Conservation (phyloP, 1,284 basidiomycete genomes). For the Vanrija sp. region DNA sequence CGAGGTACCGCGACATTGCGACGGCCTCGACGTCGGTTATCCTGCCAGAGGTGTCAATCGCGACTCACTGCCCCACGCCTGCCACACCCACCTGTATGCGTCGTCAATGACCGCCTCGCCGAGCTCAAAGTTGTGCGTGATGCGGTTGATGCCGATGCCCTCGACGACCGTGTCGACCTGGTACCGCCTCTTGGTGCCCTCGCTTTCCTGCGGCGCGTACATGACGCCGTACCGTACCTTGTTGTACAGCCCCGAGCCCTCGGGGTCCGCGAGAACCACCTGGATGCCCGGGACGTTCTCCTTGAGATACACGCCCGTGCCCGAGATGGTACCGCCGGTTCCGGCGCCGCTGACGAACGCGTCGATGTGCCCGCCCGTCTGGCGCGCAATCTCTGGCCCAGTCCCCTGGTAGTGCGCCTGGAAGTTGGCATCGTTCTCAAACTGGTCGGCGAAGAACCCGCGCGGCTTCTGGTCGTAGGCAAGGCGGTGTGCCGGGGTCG, state of each 20-base stretch:
- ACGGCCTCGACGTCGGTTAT: constrained; percentile 87
- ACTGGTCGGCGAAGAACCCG: constrained; percentile 83
- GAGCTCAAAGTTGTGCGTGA: constrained; percentile 77
- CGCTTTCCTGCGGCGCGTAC: constrained; percentile 85
- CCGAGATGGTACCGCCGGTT: constrained; percentile 92
- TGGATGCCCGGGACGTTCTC: constrained; percentile 52
- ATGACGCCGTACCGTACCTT: constrained; percentile 92
- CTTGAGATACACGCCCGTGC: constrained; percentile 73
- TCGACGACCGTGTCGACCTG: constrained; percentile 76
- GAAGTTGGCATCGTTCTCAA: constrained; percentile 89
- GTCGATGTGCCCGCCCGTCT: constrained; percentile 75
- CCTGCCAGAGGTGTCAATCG: constrained; percentile 49
- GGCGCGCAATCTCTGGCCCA: constrained; percentile 92
- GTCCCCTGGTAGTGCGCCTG: constrained; percentile 85
- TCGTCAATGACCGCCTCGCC: constrained; percentile 79
- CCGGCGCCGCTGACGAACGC: constrained; percentile 95
- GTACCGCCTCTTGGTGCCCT: constrained; percentile 81
- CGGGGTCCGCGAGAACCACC: constrained; percentile 85
- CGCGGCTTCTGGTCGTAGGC: constrained; percentile 30
- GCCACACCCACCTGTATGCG: constrained; percentile 66
- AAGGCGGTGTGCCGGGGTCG: constrained; percentile 1
- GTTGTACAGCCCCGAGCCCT: constrained; percentile 89
- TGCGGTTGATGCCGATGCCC: constrained; percentile 61
- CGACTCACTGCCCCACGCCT: background rate
- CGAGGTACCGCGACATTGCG: constrained; percentile 84